Percentiles rank a stretch among this genome's conserved stretches.
Evolutionary conservation across 73 alveolate genomes (phyloP).

Genomic region (Symbiodinium natans): DNA sequence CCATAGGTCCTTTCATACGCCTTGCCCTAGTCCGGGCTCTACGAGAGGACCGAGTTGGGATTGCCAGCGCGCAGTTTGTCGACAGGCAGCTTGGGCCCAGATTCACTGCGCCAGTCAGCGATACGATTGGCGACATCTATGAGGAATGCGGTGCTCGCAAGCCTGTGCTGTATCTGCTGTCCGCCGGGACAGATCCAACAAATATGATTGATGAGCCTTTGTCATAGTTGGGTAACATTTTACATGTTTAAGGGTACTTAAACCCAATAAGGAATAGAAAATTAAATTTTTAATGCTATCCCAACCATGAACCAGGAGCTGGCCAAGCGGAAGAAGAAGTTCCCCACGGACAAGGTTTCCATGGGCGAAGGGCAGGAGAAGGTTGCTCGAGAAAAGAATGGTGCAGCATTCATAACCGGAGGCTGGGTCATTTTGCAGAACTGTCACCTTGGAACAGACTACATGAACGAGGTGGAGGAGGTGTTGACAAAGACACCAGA

Average conservation of each 20-base stretch:
- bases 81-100: slow-evolving; percentile 97
- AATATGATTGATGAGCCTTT: slow-evolving; percentile 99
- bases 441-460: slow-evolving; percentile 99
- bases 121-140: slow-evolving; percentile 98
- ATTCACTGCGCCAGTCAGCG: slow-evolving; percentile 99
- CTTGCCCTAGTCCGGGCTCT: slow-evolving; percentile 52
- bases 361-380: slow-evolving; percentile 99
- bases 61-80: slow-evolving; percentile 96
- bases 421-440: slow-evolving; percentile 99
- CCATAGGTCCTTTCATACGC: slow-evolving; percentile 66
- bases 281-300: too few relatives aligned
- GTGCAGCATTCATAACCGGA: slow-evolving; percentile 98
- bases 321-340: slow-evolving; percentile 99
- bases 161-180: slow-evolving; percentile 99
- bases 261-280: not conserved
- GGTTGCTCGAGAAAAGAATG: slow-evolving; percentile 98
- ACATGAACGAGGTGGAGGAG: slow-evolving; percentile 98
- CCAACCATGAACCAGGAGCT: too few relatives aligned
- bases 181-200: slow-evolving; percentile 99
- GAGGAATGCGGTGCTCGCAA: slow-evolving; percentile 96
- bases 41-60: slow-evolving; percentile 86
- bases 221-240: too few relatives aligned
- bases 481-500: slow-evolving; percentile 98
- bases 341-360: slow-evolving; percentile 98
- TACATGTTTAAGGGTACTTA: too few relatives aligned